These are phyloP conservation scores for Carnegiea gigantea DNA, from an alignment of 179 eudicot genomes.

Conservation along the genomic window DNA sequence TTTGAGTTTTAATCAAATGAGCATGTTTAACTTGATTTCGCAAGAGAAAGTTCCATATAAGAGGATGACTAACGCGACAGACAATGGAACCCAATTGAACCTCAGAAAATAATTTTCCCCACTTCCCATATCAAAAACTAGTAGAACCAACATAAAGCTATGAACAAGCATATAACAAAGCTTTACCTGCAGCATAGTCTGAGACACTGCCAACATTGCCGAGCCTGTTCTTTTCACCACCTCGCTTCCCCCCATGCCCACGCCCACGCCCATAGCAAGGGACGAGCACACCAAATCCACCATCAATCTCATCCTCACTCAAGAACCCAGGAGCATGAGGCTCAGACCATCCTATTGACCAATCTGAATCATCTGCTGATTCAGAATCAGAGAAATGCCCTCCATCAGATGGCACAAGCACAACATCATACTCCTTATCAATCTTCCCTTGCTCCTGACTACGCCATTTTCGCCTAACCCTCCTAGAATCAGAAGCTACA, in stretches of 20 bases:
- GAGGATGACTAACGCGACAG: neutral
- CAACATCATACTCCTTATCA: conserved; percentile 61
- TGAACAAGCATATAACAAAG: neutral
- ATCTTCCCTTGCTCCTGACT: conserved; percentile 41
- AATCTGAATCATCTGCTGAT: conserved; percentile 69
- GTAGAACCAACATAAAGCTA: neutral
- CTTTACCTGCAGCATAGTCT: conserved; percentile 46
- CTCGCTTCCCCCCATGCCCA: conserved; percentile 32
- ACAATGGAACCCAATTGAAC: neutral
- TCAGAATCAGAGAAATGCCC: conserved; percentile 62
- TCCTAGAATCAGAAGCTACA: conserved; percentile 35
- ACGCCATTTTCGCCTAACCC: conserved; percentile 43
- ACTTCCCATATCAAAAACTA: neutral
- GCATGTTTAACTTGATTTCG: neutral
- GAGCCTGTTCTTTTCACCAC: conserved; percentile 21
- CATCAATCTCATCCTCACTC: conserved; percentile 62
- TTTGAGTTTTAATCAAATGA: neutral
- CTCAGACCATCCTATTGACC: conserved; percentile 88
- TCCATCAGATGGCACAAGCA: conserved; percentile 66
- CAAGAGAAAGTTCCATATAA: neutral
- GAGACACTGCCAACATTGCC: conserved; percentile 32
- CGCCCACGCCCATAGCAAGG: conserved; percentile 67
- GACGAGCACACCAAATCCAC: conserved; percentile 71
- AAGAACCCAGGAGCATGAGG: conserved; percentile 67
- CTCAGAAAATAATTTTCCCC: neutral